Evolutionary conservation across 768 basidiomycete genomes (phyloP).

Genomic region (Tricholoma sp.): DNA sequence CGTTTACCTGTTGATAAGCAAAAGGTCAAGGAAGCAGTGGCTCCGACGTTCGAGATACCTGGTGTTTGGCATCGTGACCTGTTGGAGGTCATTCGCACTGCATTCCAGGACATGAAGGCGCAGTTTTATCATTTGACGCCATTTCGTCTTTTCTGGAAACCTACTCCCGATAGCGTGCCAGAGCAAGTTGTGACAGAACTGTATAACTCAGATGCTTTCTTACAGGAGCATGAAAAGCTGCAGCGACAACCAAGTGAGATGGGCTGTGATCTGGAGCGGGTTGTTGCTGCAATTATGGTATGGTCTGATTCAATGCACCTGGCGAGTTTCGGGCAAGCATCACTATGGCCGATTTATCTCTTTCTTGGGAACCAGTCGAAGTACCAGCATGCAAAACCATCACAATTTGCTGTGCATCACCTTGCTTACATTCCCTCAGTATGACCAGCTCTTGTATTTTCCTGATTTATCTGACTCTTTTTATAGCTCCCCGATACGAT

Average conservation of each 20-base stretch:
- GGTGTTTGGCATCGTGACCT: constrained; percentile 4
- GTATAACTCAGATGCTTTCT: neutral
- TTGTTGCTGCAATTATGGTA: constrained; percentile 1
- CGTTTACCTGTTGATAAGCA: neutral
- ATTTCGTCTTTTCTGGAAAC: constrained; percentile 14
- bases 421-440: constrained; percentile 24
- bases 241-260: neutral
- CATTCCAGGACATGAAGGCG: constrained; percentile 8
- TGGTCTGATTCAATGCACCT: constrained; percentile 23
- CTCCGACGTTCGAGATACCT: neutral
- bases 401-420: constrained; percentile 16
- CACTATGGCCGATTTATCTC: constrained; percentile 16
- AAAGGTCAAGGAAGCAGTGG: neutral
- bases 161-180: neutral
- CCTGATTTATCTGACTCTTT: neutral
- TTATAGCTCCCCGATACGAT: constrained; percentile 8
- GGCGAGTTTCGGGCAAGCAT: constrained; percentile 19
- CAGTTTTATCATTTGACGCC: constrained; percentile 10
- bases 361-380: constrained; percentile 31
- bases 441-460: constrained; percentile 8
- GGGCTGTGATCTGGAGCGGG: neutral
- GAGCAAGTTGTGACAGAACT: neutral
- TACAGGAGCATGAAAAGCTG: neutral
- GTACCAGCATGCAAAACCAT: constrained; percentile 20
- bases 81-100: constrained; percentile 10